Evolutionary conservation across 179 eudicot species (phyloP).

Genomic region (Beta corolliflora): DNA sequence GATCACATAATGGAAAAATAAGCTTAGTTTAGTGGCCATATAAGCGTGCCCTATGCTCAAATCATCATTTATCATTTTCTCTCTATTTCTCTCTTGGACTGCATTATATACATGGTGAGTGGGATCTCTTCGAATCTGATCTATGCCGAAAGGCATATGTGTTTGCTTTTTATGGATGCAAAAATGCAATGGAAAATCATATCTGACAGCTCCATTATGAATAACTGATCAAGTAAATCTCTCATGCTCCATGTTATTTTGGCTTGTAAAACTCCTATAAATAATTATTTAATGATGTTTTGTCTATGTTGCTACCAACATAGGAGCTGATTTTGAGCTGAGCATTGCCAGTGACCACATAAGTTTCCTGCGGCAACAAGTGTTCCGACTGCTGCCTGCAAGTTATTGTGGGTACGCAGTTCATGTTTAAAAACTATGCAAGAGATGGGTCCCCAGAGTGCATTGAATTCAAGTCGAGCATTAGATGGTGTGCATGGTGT

Average conservation of each 20-base stretch:
- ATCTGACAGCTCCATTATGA: not conserved
- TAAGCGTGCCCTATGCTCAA: too few species aligned
- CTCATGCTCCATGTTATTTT: not conserved
- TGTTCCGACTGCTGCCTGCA: conserved; percentile 18
- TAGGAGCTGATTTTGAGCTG: not conserved
- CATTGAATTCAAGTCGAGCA: conserved; percentile 47
- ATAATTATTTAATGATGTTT: not conserved
- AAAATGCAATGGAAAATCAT: not conserved
- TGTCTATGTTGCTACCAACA: not conserved
- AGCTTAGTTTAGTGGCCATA: too few species aligned
- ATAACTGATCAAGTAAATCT: too few species aligned
- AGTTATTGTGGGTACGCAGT: conserved; percentile 47
- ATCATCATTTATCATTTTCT: not conserved
- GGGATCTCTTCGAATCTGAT: not conserved
- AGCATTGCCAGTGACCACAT: not conserved
- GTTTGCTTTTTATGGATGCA: not conserved
- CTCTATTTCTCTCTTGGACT: too few species aligned
- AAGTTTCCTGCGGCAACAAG: not conserved
- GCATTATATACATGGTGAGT: not conserved
- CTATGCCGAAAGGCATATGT: not conserved
- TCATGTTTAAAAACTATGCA: conserved; percentile 32
- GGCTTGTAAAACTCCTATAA: not conserved
- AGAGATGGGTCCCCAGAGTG: conserved; percentile 61
- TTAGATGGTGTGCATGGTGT: conserved; percentile 78
- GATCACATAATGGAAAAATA: too few species aligned